Evolutionary conservation across 768 basidiomycete genomes (phyloP).

Genomic region (Coprinopsis sp.): DNA sequence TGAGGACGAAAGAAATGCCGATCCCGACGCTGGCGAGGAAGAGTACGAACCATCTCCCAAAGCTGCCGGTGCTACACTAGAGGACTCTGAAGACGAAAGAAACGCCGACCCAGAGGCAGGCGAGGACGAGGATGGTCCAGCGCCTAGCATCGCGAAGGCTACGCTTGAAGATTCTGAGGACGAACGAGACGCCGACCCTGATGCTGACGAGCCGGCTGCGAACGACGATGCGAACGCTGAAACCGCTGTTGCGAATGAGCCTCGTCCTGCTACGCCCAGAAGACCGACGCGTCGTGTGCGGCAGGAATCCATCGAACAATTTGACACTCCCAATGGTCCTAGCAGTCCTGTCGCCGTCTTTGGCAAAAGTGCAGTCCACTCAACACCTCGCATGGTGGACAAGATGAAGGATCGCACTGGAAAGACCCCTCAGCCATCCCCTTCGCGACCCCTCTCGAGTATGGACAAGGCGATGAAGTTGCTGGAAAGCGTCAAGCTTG

Average conservation of each 20-base stretch:
- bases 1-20: no score
- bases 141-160: not conserved
- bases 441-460: not conserved
- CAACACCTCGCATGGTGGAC: constrained; percentile 24
- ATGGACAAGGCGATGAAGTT: constrained; percentile 4
- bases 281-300: not conserved
- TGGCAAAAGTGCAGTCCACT: constrained; percentile 10
- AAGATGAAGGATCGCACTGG: constrained; percentile 42
- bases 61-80: no score
- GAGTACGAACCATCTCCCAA: no score
- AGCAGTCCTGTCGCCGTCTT: constrained; percentile 18
- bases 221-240: constrained; percentile 1
- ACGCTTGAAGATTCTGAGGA: not conserved
- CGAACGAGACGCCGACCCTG: not conserved
- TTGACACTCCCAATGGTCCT: constrained; percentile 29
- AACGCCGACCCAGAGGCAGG: no score
- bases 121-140: not conserved
- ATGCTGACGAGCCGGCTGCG: not conserved
- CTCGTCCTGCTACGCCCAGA: not conserved
- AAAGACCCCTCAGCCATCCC: constrained; percentile 7
- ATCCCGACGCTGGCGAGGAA: no score
- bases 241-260: not conserved
- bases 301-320: constrained; percentile 43
- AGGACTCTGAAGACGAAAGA: no score
- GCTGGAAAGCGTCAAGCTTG: not conserved